Evolutionary conservation across 352 stramenopile species (phyloP), one percentile per base, ranked within the genome.

Genomic region (Saprolegnia diclina): DNA sequence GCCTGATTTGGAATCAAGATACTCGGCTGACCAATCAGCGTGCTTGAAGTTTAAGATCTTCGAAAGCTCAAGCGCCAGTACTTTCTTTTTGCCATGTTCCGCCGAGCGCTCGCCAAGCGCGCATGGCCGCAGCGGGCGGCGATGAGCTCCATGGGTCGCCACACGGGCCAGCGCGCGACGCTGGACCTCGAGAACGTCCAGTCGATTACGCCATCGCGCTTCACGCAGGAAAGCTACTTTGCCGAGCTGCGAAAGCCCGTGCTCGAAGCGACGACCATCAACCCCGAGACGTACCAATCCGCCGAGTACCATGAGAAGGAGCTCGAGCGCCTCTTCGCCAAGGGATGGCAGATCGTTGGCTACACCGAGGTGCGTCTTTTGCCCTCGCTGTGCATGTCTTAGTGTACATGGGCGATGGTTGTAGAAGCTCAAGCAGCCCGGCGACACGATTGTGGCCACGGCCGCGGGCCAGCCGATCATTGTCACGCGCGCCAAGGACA

Each of bases 271-370:
- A 73, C 71, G 35, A 75, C 71, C 1, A 63, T 73, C 35, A 65
- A 72, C 16, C 71, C 71, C 24, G 57, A 56, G 16, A 53, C 56
- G 16, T 75, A 75, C 56, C 44, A 61, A 35, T 72, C 64, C 26
- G 13, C 32, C 52, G 56, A 21, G 10, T 75, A 68, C 53, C 73
- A 70, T 55, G 65, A 75, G 52, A 13, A 59, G 24, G 71, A 75
- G 56, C 64, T 71, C 44, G 32, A 75, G 48, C 71, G 68, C 50
- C 44, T 75, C 19, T 75, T 67, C 29, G 71, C 65, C 3, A 75
- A 75, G 59, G 46, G 38, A 14, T 75, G 71, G 71, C 65, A 73
- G 22, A 64, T 71, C 26, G 65, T 75, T 14, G 71, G 71, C n/a
- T 67, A 73, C 42, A 65, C 66, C 45, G 71, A 72, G 29, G 65